phyloP scores from a whole-genome alignment of 2,329 filamentous ascomycete genomes.

The Akanthomyces lecanii region DNA sequence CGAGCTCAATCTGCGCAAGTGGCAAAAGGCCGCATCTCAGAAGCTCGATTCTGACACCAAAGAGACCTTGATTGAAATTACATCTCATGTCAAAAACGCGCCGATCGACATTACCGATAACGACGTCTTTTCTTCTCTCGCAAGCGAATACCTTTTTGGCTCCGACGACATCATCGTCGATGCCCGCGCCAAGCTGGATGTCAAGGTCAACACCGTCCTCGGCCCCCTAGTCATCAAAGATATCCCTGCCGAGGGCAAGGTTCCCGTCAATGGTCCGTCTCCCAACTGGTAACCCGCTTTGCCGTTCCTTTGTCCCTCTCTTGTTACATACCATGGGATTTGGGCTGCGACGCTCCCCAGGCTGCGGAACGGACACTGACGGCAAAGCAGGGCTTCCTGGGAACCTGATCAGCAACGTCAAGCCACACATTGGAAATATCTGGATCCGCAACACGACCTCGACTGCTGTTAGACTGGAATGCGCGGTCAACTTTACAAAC shows the following conservation, averaged over 20 bases:
- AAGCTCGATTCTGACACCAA: slow-evolving; percentile 53
- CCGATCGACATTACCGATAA: slow-evolving; percentile 79
- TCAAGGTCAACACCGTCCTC: slow-evolving; percentile 74
- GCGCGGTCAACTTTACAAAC: slow-evolving; percentile 79
- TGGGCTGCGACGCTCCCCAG: slow-evolving; percentile 6
- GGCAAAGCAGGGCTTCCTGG: slow-evolving; percentile 51
- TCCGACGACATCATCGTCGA: slow-evolving; percentile 64
- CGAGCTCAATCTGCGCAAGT: slow-evolving; percentile 70
- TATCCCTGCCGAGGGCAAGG: slow-evolving; percentile 78
- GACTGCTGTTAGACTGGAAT: slow-evolving; percentile 66
- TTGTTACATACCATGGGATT: not conserved
- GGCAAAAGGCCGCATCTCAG: slow-evolving; percentile 83
- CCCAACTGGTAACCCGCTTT: slow-evolving; percentile 41
- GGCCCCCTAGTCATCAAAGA: slow-evolving; percentile 76
- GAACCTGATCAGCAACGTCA: slow-evolving; percentile 44
- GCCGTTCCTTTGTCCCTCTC: not conserved
- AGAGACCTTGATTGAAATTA: slow-evolving; percentile 63
- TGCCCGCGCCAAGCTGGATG: slow-evolving; percentile 76
- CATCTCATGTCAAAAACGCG: slow-evolving; percentile 71
- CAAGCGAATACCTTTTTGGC: slow-evolving; percentile 77
- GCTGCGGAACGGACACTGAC: slow-evolving; percentile 11
- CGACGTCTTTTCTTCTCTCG: slow-evolving; percentile 71
- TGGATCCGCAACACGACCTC: slow-evolving; percentile 68
- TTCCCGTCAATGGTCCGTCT: slow-evolving; percentile 92
- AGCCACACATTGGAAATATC: slow-evolving; percentile 66